Evolutionary conservation across 208 protist species (phyloP).

Genomic region (Sergeia podlipaevii): DNA sequence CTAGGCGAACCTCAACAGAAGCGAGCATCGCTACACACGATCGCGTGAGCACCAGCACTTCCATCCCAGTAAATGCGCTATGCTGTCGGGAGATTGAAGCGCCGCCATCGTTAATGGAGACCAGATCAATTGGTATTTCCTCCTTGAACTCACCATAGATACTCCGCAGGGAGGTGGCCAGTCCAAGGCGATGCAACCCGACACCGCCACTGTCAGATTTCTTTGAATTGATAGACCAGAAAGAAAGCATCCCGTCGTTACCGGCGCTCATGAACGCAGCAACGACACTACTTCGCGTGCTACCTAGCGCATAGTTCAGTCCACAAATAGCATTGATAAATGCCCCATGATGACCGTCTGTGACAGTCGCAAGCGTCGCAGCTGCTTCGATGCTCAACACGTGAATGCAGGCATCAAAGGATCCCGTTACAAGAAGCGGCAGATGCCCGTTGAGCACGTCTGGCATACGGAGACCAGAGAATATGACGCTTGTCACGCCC

Average conservation of each 20-base stretch:
- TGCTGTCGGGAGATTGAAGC: too few species aligned
- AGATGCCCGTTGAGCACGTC: conserved; percentile 40
- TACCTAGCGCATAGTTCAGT: conserved; percentile 1
- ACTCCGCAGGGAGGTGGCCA: too few species aligned
- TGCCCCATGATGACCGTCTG: conserved; percentile 47
- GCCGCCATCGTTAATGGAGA: too few species aligned
- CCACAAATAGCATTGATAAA: conserved; percentile 53
- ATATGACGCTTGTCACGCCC: conserved; percentile 60
- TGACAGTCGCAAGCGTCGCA: conserved; percentile 24
- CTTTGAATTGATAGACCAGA: conserved; percentile 26
- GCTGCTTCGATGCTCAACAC: conserved; percentile 56
- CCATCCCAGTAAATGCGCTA: neutral
- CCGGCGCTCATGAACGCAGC: conserved; percentile 45
- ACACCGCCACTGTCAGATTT: neutral
- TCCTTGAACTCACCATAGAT: too few species aligned
- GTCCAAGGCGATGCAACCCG: neutral
- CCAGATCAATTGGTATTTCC: too few species aligned
- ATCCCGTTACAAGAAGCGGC: conserved; percentile 49
- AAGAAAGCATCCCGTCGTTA: conserved; percentile 66
- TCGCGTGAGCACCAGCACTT: conserved; percentile 36
- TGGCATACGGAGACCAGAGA: conserved; percentile 34
- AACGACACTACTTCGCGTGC: neutral
- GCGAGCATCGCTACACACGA: conserved; percentile 18
- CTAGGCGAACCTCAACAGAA: conserved; percentile 14
- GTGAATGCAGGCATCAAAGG: conserved; percentile 59